Evolutionary conservation across 2,329 filamentous ascomycete species (phyloP).

Genomic region (Penicillium rolfsii): DNA sequence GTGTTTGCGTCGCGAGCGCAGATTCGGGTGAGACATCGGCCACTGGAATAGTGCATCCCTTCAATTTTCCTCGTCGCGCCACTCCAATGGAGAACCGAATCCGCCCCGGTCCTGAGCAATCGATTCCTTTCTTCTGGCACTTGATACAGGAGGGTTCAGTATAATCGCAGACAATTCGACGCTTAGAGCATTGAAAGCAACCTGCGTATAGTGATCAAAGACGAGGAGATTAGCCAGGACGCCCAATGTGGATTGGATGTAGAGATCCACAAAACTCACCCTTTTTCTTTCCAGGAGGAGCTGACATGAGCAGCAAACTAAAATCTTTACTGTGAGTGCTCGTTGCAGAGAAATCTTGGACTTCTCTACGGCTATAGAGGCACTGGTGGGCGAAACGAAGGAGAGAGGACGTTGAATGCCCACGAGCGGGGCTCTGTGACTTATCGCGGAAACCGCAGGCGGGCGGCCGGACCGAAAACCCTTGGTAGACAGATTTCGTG

Average conservation of each 20-base stretch:
- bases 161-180: conserved; percentile 43
- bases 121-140: conserved; percentile 36
- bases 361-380: neutral
- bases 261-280: neutral
- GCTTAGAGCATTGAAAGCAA: conserved; percentile 43
- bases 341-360: neutral
- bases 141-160: conserved; percentile 38
- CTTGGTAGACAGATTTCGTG: too few species aligned
- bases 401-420: neutral
- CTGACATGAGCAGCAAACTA: neutral
- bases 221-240: neutral
- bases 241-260: neutral
- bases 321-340: neutral
- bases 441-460: neutral
- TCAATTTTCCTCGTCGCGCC: conserved; percentile 23
- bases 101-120: conserved; percentile 36
- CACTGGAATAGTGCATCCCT: conserved; percentile 21
- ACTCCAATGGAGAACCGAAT: conserved; percentile 35
- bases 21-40: conserved; percentile 1
- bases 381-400: neutral
- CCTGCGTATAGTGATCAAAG: conserved; percentile 23
- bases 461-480: neutral
- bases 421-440: neutral
- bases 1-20: neutral
- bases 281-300: neutral